Evolutionary conservation across 192 early-diverging fungal species (phyloP).

Genomic region (Geranomyces michiganensis): DNA sequence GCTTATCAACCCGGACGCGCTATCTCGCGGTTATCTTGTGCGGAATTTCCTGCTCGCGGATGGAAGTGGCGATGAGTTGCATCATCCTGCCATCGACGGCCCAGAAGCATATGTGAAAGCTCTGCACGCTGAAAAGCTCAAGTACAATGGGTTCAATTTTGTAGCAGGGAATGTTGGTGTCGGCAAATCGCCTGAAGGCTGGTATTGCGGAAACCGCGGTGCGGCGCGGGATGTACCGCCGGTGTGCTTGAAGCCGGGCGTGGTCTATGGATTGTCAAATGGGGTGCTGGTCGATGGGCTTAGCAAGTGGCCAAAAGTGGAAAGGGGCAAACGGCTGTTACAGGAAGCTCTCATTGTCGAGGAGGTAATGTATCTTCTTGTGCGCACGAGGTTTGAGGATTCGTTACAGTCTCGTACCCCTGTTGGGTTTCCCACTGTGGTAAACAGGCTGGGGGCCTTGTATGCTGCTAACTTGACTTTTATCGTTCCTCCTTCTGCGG

Average conservation of each 20-base stretch:
- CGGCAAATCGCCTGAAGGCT: background rate
- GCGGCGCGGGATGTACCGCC: constrained; percentile 4
- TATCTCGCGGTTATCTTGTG: constrained; percentile 43
- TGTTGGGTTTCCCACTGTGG: too few species aligned
- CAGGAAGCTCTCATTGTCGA: constrained; percentile 6
- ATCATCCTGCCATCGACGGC: background rate
- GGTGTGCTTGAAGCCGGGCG: background rate
- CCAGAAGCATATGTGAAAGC: constrained; percentile 10
- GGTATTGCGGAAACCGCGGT: constrained; percentile 40
- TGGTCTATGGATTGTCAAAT: constrained; percentile 43
- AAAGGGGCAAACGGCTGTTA: constrained; percentile 25
- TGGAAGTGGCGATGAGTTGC: too few species aligned
- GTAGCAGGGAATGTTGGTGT: constrained; percentile 36
- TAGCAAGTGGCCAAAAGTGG: constrained; percentile 37
- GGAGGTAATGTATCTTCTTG: too few species aligned
- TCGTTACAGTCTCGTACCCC: too few species aligned
- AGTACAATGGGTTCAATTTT: constrained; percentile 53
- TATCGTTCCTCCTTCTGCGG: too few species aligned
- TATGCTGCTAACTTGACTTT: too few species aligned
- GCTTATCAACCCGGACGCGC: constrained; percentile 20
- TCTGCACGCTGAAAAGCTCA: background rate
- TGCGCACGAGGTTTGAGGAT: too few species aligned
- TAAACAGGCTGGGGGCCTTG: too few species aligned
- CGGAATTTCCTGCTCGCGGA: constrained; percentile 36
- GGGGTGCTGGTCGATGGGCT: constrained; percentile 30